Evolutionary conservation across 345 rosid species (phyloP), one percentile per base, ranked within the genome.

Genomic region (Boechera stricta): DNA sequence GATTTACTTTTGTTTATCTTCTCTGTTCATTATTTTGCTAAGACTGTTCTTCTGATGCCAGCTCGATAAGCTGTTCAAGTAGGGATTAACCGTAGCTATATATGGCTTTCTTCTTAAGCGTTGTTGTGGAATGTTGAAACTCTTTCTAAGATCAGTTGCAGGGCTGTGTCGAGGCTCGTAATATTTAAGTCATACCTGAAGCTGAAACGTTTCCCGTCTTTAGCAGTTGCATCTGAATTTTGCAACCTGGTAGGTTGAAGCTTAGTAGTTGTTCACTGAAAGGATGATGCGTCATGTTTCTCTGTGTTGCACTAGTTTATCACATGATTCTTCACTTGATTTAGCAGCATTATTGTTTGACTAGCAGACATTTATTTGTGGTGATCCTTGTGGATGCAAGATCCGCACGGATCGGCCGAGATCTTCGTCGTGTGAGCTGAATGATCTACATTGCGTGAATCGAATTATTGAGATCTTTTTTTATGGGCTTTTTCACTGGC

Each of bases 221-320:
- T 3, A 15, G 51, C 16, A 48, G 53, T 48, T 70, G 44, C 42
- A 70, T 70, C 1, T 60, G 24, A 71, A 47, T 16, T 47, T 48
- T 60, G 69, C 31, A 36, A 26, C 69, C 39, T 28, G 16, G 2
- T 48, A 36, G 28, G 2, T n/a, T 26, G 3, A 62, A 39, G 53
- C 26, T 18, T 21, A 11, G 5, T 10, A 41, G 55, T 42, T 73
- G 55, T 42, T 73, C 54, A 41, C 8, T 18, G 45, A 53, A 57
- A 53, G 3, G 45, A 32, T 59, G 15, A 21, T 29, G n/a, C 6
- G 10, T 60, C 54, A 29, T 42, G 64, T n/a, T 58, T 53, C 71
- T 49, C 51, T 72, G 13, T 51, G 32, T 28, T 60, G 6, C 26
- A 51, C 12, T 47, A 18, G 32, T 33, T 48, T 15, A 13, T 45